phyloP scores from a whole-genome alignment of 2,329 filamentous ascomycete species.

The Juglanconis sp. region DNA sequence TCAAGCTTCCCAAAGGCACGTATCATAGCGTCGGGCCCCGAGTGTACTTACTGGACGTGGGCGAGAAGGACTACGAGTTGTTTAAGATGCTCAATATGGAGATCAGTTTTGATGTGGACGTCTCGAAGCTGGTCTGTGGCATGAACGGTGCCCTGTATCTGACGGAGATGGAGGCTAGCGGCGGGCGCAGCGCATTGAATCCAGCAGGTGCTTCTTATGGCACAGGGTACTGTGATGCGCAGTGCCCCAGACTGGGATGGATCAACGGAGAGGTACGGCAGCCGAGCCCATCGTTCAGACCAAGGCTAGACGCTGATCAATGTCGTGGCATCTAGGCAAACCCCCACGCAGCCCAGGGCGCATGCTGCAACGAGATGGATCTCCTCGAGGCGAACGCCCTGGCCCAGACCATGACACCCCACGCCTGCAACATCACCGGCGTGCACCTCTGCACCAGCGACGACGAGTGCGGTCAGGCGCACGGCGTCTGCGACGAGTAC shows the following conservation, averaged over 20 bases:
- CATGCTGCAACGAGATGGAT: slow-evolving; percentile 68
- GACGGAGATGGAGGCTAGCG: slow-evolving; percentile 59
- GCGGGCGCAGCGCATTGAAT: slow-evolving; percentile 51
- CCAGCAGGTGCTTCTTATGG: slow-evolving; percentile 58
- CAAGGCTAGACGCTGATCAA: no score
- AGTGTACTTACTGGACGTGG: slow-evolving; percentile 53
- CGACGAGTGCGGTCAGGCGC: slow-evolving; percentile 23
- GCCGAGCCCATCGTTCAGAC: slow-evolving; percentile 1
- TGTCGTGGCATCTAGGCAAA: slow-evolving; percentile 40
- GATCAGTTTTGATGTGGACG: slow-evolving; percentile 63
- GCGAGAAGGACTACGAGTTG: slow-evolving; percentile 53
- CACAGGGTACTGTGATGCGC: slow-evolving; percentile 58
- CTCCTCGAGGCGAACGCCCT: slow-evolving; percentile 63
- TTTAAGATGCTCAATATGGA: slow-evolving; percentile 58
- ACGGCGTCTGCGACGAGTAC: slow-evolving; percentile 34
- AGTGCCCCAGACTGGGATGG: slow-evolving; percentile 46
- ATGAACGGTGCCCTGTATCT: slow-evolving; percentile 66
- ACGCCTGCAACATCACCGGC: slow-evolving; percentile 49
- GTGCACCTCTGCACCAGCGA: slow-evolving; percentile 34
- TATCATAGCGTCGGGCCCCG: slow-evolving; percentile 32
- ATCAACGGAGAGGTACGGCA: slow-evolving; percentile 41
- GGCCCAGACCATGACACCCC: slow-evolving; percentile 56
- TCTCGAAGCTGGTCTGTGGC: slow-evolving; percentile 61
- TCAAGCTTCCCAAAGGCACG: background rate
- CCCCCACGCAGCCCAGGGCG: slow-evolving; percentile 48